These are phyloP conservation scores for Phytopythium ostracodes DNA, from an alignment of 352 stramenopile genomes.

Conservation along the genomic window DNA sequence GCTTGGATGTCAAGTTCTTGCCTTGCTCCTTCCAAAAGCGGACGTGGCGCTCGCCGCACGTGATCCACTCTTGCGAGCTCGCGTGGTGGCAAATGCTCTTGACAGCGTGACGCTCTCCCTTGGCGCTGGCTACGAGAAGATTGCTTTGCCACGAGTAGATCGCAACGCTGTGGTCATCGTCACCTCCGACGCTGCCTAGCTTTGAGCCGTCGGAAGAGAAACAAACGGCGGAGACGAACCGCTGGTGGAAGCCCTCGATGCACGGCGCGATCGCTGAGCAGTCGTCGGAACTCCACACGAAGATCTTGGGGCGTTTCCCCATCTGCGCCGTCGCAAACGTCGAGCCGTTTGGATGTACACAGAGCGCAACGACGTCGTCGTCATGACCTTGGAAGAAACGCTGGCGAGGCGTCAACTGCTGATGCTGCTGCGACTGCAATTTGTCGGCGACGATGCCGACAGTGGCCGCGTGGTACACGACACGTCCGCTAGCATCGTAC, in stretches of 20 bases:
- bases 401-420: slow-evolving; percentile 22
- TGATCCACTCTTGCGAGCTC: slow-evolving; percentile 55
- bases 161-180: slow-evolving; percentile 82
- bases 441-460: slow-evolving; percentile 71
- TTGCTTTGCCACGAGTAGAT: slow-evolving; percentile 77
- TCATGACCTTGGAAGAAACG: slow-evolving; percentile 65
- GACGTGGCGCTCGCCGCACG: slow-evolving; percentile 67
- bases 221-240: slow-evolving; percentile 56
- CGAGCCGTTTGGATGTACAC: slow-evolving; percentile 65
- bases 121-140: slow-evolving; percentile 38
- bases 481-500: slow-evolving; percentile 41
- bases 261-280: slow-evolving; percentile 30
- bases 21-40: slow-evolving; percentile 77
- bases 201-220: slow-evolving; percentile 73
- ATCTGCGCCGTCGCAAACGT: slow-evolving; percentile 87
- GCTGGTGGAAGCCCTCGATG: slow-evolving; percentile 78
- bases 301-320: slow-evolving; percentile 80
- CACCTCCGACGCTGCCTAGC: slow-evolving; percentile 64
- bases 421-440: slow-evolving; percentile 19
- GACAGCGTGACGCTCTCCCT: slow-evolving; percentile 62
- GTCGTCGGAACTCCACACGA: slow-evolving; percentile 56
- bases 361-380: slow-evolving; percentile 84
- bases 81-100: slow-evolving; percentile 43
- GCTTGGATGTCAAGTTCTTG: slow-evolving; percentile 62
- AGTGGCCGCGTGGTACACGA: slow-evolving; percentile 81